Conservation (phyloP, 768 basidiomycete genomes). For the Tylopilus intermedius region DNA sequence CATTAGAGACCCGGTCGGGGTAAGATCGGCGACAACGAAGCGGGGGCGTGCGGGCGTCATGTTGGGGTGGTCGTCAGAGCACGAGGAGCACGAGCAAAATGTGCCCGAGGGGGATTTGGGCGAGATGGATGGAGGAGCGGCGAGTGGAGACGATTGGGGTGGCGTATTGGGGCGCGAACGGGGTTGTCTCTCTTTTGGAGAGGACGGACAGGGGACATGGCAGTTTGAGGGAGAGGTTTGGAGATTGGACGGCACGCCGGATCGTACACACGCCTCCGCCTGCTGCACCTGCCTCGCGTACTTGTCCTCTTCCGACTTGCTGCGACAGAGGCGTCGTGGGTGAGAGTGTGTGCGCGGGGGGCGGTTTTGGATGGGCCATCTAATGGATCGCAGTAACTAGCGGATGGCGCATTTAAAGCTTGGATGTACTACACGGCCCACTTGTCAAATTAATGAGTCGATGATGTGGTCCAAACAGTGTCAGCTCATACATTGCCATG, state of each 20-base stretch:
- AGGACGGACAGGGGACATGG: slow-evolving; percentile 6
- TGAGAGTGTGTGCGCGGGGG: slow-evolving; percentile 18
- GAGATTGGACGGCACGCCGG: not conserved
- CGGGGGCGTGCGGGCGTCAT: slow-evolving; percentile 13
- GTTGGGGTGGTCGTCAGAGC: slow-evolving; percentile 9
- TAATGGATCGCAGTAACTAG: not conserved
- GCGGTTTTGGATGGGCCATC: slow-evolving; percentile 6
- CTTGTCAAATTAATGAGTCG: no score
- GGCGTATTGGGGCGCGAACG: slow-evolving; percentile 19
- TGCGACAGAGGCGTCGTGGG: slow-evolving; percentile 36
- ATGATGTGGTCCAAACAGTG: no score
- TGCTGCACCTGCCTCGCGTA: no score
- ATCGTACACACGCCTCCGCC: no score
- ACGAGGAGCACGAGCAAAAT: slow-evolving; percentile 20
- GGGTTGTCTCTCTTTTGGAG: slow-evolving; percentile 7
- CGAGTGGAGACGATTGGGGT: slow-evolving; percentile 13
- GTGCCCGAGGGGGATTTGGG: slow-evolving; percentile 26
- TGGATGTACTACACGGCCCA: no score
- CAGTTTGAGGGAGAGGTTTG: slow-evolving; percentile 3
- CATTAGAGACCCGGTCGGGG: slow-evolving; percentile 20
- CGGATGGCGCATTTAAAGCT: no score
- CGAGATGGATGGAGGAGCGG: slow-evolving; percentile 14
- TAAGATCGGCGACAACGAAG: slow-evolving; percentile 19
- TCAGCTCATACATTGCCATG: no score
- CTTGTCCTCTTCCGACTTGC: slow-evolving; percentile 53